Conservation (phyloP, 2,329 filamentous ascomycete genomes). For the Diaporthe sp. region DNA sequence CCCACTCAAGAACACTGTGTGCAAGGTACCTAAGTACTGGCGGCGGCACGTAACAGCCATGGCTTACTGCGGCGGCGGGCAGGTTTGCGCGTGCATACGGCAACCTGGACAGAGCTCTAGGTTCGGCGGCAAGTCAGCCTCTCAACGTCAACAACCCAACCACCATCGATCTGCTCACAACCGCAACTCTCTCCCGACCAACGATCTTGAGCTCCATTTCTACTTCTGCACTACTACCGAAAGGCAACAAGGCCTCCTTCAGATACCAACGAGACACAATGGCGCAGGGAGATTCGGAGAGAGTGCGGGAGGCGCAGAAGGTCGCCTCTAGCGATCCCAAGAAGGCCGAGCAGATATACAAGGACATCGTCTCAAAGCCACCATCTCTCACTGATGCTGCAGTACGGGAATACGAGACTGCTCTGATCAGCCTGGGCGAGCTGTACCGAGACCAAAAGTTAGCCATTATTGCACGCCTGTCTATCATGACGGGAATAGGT, state of each 20-base stretch:
- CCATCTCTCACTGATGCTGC: slow-evolving; percentile 88
- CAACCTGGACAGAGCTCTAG: slow-evolving; percentile 28
- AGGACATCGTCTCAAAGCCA: slow-evolving; percentile 86
- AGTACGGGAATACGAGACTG: slow-evolving; percentile 90
- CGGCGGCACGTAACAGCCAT: slow-evolving; percentile 16
- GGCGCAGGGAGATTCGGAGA: slow-evolving; percentile 68
- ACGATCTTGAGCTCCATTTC: background rate
- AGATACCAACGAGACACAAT: slow-evolving; percentile 47
- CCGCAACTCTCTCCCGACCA: background rate
- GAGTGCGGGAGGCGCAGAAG: slow-evolving; percentile 91
- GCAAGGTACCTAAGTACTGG: background rate
- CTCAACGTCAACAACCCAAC: slow-evolving; percentile 17
- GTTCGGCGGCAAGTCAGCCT: slow-evolving; percentile 10
- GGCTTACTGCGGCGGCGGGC: slow-evolving; percentile 18
- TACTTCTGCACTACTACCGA: background rate
- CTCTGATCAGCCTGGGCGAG: slow-evolving; percentile 89
- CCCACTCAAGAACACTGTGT: background rate
- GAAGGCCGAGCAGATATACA: slow-evolving; percentile 89
- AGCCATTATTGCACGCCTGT: slow-evolving; percentile 51
- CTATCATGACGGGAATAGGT: slow-evolving; percentile 19
- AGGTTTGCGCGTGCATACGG: slow-evolving; percentile 30
- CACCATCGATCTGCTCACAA: slow-evolving; percentile 12
- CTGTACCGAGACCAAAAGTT: slow-evolving; percentile 90
- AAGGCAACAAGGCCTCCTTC: background rate
- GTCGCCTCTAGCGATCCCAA: slow-evolving; percentile 81